phyloP scores from a whole-genome alignment of 192 early-diverging fungal species.

The Entrophospora sp. region DNA sequence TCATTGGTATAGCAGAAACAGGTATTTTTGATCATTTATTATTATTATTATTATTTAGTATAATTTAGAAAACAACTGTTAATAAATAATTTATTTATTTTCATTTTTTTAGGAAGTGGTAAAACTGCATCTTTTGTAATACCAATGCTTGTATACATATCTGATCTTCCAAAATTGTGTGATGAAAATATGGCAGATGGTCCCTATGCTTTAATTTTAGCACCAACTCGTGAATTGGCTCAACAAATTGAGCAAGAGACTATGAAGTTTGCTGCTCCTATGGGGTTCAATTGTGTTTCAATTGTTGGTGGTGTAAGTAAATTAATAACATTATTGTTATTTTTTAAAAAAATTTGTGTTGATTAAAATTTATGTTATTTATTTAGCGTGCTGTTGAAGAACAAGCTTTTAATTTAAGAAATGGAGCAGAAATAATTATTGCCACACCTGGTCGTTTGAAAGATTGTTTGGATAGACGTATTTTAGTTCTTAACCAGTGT shows the following conservation, averaged over 20 bases:
- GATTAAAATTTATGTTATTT: not conserved
- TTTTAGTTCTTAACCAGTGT: constrained; percentile 88
- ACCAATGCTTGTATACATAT: constrained; percentile 89
- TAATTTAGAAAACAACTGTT: not conserved
- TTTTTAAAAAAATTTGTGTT: not conserved
- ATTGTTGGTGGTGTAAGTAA: constrained; percentile 63
- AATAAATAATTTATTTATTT: not conserved
- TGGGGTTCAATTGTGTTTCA: constrained; percentile 79
- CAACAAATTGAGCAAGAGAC: constrained; percentile 95
- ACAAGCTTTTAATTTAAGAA: constrained; percentile 80
- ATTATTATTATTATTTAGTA: not conserved
- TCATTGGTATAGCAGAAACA: constrained; percentile 84
- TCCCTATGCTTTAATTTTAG: constrained; percentile 90
- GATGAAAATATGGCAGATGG: constrained; percentile 75
- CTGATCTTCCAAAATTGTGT: constrained; percentile 63
- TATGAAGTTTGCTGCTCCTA: constrained; percentile 76
- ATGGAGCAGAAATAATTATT: constrained; percentile 94
- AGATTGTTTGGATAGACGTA: constrained; percentile 83
- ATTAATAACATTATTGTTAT: not conserved
- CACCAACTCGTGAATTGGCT: constrained; percentile 94
- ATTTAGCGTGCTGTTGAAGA: constrained; percentile 75
- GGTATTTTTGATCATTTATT: no score
- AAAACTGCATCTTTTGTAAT: constrained; percentile 96
- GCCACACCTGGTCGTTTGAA: constrained; percentile 95
- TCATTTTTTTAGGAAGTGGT: constrained; percentile 56